Evolutionary conservation across 2,329 filamentous ascomycete genomes (phyloP), one percentile per base, ranked within the genome.

Genomic region (Ceratocystis cacaofunesta): DNA sequence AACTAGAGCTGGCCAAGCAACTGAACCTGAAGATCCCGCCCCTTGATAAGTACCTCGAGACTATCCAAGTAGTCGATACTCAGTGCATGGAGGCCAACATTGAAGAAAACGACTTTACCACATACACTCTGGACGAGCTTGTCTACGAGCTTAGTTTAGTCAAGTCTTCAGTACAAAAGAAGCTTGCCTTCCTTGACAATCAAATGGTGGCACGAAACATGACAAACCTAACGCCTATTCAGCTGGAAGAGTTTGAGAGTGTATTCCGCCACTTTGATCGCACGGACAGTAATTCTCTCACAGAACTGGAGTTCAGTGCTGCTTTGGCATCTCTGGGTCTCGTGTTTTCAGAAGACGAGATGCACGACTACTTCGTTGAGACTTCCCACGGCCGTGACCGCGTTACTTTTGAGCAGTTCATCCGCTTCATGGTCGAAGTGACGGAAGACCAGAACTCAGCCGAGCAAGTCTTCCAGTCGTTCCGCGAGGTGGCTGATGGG

Each of bases 71-170:
- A 10, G 82, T 97, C 61, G 92, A 96, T 72, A 84, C 85, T 69
- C 90, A 96, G 76, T 99, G 94, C 74, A 83, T 87, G 68, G 92
- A 97, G 78, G 94, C 94, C 68, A 97, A 99, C 74, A 96, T 99
- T 69, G 94, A 99, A 75, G 94, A 99, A 72, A 99, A 99, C 75
- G 94, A 99, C 78, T 97, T 94, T 75, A 99, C 94, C n/a, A 97
- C 92, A 7, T 97, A 97, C 76, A 96, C 92, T 8, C 94, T 97
- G 74, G 94, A 99, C 73, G 94, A 99, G 76, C 82, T 99, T 52
- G 85, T 86, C 68, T 99, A 99, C 76, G 94, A 99, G 76, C 82
- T 97, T 67, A 86, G 90, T 17, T 82, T 99, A 36, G 94, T 97
- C 66, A 92, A 91, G 73, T 87, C 89, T 36, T 94, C 89, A 10